Conservation (phyloP, 2,329 filamentous ascomycete genomes). For the Colletotrichum sp. region DNA sequence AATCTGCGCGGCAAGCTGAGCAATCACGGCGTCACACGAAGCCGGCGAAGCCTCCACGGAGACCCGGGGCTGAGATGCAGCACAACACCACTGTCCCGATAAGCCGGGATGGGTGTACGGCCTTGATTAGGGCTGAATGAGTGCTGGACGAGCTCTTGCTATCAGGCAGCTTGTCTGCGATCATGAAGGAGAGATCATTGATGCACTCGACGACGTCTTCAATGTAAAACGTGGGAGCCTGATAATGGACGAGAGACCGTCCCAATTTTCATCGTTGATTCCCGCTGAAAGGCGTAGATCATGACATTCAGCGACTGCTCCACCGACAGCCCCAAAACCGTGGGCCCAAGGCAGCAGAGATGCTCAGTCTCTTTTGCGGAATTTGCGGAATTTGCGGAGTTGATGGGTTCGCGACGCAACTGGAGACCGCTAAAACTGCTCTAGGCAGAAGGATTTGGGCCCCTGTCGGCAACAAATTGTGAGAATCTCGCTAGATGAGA, state of each 20-base stretch:
- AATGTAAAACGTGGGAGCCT: background rate
- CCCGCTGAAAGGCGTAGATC: background rate
- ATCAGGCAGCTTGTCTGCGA: background rate
- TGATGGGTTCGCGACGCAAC: background rate
- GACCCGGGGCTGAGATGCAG: background rate
- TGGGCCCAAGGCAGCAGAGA: background rate
- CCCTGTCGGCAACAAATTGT: background rate
- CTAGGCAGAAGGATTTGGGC: background rate
- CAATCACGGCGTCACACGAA: background rate
- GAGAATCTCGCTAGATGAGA: background rate
- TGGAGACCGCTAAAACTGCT: background rate
- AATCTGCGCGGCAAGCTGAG: background rate
- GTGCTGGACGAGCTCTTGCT: background rate
- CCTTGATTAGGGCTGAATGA: background rate
- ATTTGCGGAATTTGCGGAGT: background rate
- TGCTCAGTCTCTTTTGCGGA: background rate
- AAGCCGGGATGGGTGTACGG: background rate
- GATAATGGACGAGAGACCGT: background rate
- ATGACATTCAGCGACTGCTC: background rate
- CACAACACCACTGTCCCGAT: background rate
- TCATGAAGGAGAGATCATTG: accelerated
- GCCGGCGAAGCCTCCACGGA: background rate
- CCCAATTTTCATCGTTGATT: background rate
- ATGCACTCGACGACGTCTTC: background rate
- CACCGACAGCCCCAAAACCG: background rate